These are phyloP conservation scores for Alternaria infectoria DNA, from an alignment of 2,329 filamentous ascomycete genomes.

Conservation along the genomic window DNA sequence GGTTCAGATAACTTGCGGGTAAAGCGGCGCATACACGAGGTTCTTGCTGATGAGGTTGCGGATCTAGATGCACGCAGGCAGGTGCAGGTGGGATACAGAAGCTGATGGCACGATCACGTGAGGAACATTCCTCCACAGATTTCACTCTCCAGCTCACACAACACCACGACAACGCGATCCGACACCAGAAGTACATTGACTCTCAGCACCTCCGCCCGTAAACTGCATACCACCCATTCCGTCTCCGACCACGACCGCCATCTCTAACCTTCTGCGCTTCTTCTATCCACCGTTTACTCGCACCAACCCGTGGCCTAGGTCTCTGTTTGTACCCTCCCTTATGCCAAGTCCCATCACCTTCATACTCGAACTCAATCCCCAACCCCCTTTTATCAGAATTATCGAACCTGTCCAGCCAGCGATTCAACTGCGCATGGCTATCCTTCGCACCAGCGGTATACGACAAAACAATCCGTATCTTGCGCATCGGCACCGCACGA, in stretches of 20 bases:
- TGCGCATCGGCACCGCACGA: neutral
- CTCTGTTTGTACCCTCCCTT: slow-evolving; percentile 9
- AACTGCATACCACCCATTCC: neutral
- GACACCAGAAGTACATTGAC: neutral
- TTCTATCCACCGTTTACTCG: slow-evolving; percentile 2
- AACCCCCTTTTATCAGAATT: slow-evolving; percentile 6
- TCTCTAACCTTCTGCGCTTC: neutral
- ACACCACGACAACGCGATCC: neutral
- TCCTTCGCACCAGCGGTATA: slow-evolving; percentile 9
- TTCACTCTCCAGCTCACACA: neutral
- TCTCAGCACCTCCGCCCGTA: neutral
- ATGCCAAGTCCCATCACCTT: neutral
- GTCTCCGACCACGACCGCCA: neutral
- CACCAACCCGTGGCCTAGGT: neutral
- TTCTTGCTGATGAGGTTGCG: neutral
- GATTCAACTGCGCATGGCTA: slow-evolving; percentile 13
- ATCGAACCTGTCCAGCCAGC: slow-evolving; percentile 18
- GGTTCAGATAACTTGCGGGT: neutral
- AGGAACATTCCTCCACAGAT: neutral
- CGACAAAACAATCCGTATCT: slow-evolving; percentile 6
- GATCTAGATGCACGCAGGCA: neutral
- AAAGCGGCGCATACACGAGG: slow-evolving; percentile 1
- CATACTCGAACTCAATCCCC: slow-evolving; percentile 13
- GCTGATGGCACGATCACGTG: neutral
- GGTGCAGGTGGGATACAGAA: no score